Base-by-base conservation (phyloP, 2,329 filamentous ascomycete genomes). In the Pestalotiopsis sp. region DNA sequence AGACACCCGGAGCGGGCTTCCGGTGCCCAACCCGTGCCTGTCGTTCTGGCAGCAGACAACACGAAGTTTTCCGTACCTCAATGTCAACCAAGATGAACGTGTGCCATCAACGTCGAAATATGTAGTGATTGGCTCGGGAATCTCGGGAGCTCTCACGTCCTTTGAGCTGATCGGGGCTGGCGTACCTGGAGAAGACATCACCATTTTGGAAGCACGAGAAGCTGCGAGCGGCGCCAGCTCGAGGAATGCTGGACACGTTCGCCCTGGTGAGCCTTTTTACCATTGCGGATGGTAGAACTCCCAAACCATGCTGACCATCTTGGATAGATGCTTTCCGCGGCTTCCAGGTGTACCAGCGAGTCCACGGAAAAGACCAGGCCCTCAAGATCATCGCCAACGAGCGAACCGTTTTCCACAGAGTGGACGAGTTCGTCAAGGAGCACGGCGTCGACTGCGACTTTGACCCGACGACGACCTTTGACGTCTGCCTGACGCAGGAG, bases 401-500 rank as follows among this genome's bases (percentile, higher is more conserved):
- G 73, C 78, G 79, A 14, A 71, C 80, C 4, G 82, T 84, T 12
- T 73, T 75, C 67, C 71, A 82, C 17, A 77, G 70, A 38, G 76
- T 86, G 7, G 77, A 79, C 13, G 75, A 78, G 2, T 85, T 85
- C 70, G 80, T 84, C 3, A 75, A 75, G 36, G 74, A 78, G 31
- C 77, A 85, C 68, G 71, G 78, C 2, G 79, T 85, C 0, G 75
- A 76, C 7, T 85, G 83, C 68, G 84, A 86, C 68, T 85, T 86
- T 73, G 76, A 84, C 64, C 74, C 80, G 2, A 82, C 82, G 1
- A 82, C 80, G 0, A 86, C 84, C 0, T 83, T 84, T 57, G 84
- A 85, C 68, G 82, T 85, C 9, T 86, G 84, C 71, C 76, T 86
- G 74, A 85, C 83, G 0, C 75, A 75, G 0, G 82, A 83, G 45